These are phyloP conservation scores for Aspergillus ibericus DNA, from an alignment of 2,329 filamentous ascomycete genomes.

Conservation along the genomic window DNA sequence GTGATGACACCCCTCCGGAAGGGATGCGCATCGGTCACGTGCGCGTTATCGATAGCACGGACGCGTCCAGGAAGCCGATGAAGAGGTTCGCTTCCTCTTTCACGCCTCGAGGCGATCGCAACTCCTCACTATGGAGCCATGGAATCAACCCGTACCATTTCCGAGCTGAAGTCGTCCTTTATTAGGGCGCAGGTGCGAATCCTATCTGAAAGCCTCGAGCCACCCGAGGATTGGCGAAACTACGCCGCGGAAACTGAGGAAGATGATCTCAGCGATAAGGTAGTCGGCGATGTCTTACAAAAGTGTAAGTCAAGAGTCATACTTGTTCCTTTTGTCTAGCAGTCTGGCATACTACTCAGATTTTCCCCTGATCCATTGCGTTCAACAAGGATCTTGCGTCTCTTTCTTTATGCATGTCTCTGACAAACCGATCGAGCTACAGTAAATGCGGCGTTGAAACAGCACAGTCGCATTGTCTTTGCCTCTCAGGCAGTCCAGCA, in stretches of 20 bases:
- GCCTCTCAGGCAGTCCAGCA: conserved; percentile 56
- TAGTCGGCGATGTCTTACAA: conserved; percentile 51
- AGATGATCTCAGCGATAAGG: conserved; percentile 49
- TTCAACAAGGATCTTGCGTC: neutral
- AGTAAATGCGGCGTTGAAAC: conserved; percentile 54
- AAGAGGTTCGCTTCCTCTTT: neutral
- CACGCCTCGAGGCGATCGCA: neutral
- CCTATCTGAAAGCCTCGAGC: conserved; percentile 50
- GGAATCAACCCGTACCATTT: conserved; percentile 47
- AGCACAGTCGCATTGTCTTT: conserved; percentile 56
- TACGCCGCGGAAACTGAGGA: conserved; percentile 44
- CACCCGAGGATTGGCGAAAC: conserved; percentile 49
- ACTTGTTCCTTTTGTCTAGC: neutral
- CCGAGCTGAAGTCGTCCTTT: conserved; percentile 54
- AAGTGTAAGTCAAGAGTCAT: conserved; percentile 43
- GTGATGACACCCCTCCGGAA: neutral
- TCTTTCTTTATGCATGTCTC: neutral
- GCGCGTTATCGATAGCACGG: conserved; percentile 15
- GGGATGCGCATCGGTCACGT: conserved; percentile 13
- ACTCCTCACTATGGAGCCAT: conserved; percentile 28
- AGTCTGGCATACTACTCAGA: too few species aligned
- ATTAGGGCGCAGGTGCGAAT: conserved; percentile 54
- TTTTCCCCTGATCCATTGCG: too few species aligned
- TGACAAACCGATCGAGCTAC: neutral
- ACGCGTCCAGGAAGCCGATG: conserved; percentile 3